Evolutionary conservation across 257 asterid species (phyloP).

Genomic region (Handroanthus guayacan): DNA sequence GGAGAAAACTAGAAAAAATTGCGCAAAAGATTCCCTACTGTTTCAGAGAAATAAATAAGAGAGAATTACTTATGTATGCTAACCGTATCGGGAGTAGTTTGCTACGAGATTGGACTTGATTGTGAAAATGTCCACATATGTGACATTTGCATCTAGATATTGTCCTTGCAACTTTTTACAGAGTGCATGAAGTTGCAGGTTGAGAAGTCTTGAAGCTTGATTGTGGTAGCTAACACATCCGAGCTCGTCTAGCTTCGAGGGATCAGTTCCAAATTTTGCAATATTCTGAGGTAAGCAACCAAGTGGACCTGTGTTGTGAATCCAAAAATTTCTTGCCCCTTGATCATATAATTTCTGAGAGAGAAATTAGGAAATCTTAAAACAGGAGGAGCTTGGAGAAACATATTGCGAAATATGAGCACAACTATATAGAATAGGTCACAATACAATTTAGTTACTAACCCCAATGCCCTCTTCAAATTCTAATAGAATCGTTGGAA

Average conservation of each 20-base stretch:
- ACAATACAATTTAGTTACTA: neutral
- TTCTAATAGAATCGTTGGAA: constrained; percentile 66
- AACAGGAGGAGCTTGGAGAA: neutral
- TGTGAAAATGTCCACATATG: constrained; percentile 72
- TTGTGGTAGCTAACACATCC: constrained; percentile 90
- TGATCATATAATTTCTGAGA: constrained; percentile 73
- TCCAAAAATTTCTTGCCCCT: constrained; percentile 91
- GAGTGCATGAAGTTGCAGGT: constrained; percentile 81
- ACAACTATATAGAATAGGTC: neutral
- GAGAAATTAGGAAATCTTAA: neutral
- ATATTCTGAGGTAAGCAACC: constrained; percentile 92
- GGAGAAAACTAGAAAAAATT: too few relatives aligned
- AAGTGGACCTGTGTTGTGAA: constrained; percentile 93
- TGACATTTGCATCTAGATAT: constrained; percentile 70
- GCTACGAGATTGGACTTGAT: constrained; percentile 85
- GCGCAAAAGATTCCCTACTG: too few relatives aligned
- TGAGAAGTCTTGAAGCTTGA: constrained; percentile 81
- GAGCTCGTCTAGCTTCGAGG: constrained; percentile 86
- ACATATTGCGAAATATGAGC: neutral
- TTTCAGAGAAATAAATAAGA: neutral
- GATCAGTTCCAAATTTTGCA: constrained; percentile 79
- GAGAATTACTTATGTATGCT: constrained; percentile 33
- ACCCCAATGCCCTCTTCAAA: constrained; percentile 83
- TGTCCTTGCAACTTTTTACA: constrained; percentile 78
- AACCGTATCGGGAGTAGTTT: constrained; percentile 80